A percentile compares a stretch with the other conserved stretches of the same genome.
Conservation (phyloP, 2,329 filamentous ascomycete species). For the Talaromyces sp. region DNA sequence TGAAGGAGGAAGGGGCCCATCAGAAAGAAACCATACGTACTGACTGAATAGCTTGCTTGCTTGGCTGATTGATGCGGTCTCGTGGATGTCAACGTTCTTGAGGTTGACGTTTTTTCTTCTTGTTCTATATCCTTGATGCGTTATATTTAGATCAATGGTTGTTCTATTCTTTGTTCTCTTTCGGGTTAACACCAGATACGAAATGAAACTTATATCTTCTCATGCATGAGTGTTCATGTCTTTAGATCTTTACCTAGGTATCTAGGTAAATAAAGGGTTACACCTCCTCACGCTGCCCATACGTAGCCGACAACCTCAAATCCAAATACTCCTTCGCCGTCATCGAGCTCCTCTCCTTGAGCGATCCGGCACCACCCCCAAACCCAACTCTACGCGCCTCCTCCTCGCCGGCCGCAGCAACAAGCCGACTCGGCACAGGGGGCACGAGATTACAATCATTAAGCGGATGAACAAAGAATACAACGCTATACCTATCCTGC, state of each 20-base stretch:
- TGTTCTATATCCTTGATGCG: slow-evolving; percentile 24
- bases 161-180: slow-evolving; percentile 1
- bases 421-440: slow-evolving; percentile 53
- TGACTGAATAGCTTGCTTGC: background rate
- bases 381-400: slow-evolving; percentile 41
- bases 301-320: slow-evolving; percentile 58
- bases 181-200: background rate
- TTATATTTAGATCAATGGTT: slow-evolving; percentile 14
- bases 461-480: slow-evolving; percentile 64
- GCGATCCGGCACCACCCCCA: slow-evolving; percentile 39
- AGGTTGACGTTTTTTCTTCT: slow-evolving; percentile 5
- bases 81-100: background rate
- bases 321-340: slow-evolving; percentile 61
- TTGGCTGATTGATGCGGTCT: background rate
- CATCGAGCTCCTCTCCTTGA: slow-evolving; percentile 42
- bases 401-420: slow-evolving; percentile 39
- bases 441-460: slow-evolving; percentile 54
- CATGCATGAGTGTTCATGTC: background rate
- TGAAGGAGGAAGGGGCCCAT: background rate
- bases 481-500: slow-evolving; percentile 58
- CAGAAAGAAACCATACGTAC: background rate
- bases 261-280: background rate
- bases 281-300: slow-evolving; percentile 43
- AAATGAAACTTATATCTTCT: background rate
- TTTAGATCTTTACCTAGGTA: too few species aligned